Evolutionary conservation across 1,284 basidiomycete genomes (phyloP).

Genomic region (Jaminaea rosea): DNA sequence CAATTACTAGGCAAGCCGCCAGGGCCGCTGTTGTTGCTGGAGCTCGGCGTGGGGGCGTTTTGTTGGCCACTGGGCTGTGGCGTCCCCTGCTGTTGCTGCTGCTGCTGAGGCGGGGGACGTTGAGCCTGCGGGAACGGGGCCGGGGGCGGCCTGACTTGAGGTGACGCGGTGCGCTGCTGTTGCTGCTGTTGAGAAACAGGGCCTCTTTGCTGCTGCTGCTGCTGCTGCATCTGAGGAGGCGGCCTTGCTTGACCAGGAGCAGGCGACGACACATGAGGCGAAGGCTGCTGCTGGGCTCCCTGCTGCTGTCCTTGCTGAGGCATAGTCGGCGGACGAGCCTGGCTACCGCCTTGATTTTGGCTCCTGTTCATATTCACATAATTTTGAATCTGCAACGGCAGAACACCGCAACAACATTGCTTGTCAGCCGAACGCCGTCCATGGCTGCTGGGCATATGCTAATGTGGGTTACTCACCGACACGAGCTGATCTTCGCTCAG

Average conservation of each 20-base stretch:
- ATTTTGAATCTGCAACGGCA: too few relatives aligned
- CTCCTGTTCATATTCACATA: too few relatives aligned
- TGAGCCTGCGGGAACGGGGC: background rate
- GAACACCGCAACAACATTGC: too few relatives aligned
- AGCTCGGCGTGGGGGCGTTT: too few relatives aligned
- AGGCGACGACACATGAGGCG: background rate
- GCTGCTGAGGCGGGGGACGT: background rate
- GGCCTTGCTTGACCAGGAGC: background rate
- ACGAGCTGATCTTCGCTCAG: too few relatives aligned
- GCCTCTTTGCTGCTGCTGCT: background rate
- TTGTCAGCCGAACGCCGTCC: too few relatives aligned
- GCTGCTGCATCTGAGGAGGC: background rate
- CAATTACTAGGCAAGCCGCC: background rate
- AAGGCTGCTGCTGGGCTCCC: background rate
- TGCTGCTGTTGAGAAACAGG: background rate
- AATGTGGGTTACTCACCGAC: too few relatives aligned
- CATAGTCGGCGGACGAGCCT: too few relatives aligned
- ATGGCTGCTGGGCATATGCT: too few relatives aligned
- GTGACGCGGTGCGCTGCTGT: background rate
- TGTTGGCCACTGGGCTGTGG: background rate
- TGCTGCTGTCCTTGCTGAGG: background rate
- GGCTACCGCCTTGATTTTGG: too few relatives aligned
- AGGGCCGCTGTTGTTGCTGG: too few relatives aligned
- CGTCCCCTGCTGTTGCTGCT: background rate
- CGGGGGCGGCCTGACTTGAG: background rate